Conservation (phyloP, 2,329 filamentous ascomycete species). For the Botrytis deweyae region DNA sequence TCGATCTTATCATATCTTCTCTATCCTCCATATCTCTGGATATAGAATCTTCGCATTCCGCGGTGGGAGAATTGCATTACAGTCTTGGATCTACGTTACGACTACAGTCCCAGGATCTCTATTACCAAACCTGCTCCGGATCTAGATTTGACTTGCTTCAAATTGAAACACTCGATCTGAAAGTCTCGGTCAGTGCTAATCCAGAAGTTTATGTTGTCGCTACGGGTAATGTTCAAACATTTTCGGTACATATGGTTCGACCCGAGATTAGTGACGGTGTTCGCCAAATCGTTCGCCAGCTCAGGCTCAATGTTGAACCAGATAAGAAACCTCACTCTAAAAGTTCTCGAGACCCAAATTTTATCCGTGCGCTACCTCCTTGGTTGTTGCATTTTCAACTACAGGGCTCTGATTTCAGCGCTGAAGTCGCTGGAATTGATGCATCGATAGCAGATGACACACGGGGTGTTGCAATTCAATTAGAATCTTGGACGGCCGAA, state of each 20-base stretch:
- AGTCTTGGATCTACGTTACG: slow-evolving; percentile 79
- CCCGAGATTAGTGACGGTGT: slow-evolving; percentile 91
- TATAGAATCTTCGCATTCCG: slow-evolving; percentile 91
- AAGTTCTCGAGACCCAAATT: slow-evolving; percentile 57
- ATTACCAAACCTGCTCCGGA: slow-evolving; percentile 86
- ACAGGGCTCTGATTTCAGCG: slow-evolving; percentile 83
- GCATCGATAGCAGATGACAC: slow-evolving; percentile 77
- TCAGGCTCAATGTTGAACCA: slow-evolving; percentile 68
- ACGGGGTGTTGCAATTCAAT: slow-evolving; percentile 78
- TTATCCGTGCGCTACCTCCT: slow-evolving; percentile 73
- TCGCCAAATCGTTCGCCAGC: slow-evolving; percentile 83
- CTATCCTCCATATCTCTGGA: slow-evolving; percentile 93
- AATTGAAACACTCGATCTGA: slow-evolving; percentile 85
- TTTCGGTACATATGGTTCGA: slow-evolving; percentile 84
- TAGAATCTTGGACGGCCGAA: slow-evolving; percentile 84
- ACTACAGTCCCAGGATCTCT: slow-evolving; percentile 82
- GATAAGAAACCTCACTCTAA: slow-evolving; percentile 55
- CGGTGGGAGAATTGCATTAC: slow-evolving; percentile 81
- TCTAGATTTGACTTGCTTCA: slow-evolving; percentile 83
- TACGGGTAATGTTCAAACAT: slow-evolving; percentile 78
- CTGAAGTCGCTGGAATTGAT: slow-evolving; percentile 89
- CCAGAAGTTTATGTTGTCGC: slow-evolving; percentile 82
- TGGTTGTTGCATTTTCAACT: slow-evolving; percentile 86
- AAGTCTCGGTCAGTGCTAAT: slow-evolving; percentile 77
- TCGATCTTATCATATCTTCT: slow-evolving; percentile 91